phyloP scores from a whole-genome alignment of 2,329 filamentous ascomycete genomes.

The Sporothrix variecibatus region DNA sequence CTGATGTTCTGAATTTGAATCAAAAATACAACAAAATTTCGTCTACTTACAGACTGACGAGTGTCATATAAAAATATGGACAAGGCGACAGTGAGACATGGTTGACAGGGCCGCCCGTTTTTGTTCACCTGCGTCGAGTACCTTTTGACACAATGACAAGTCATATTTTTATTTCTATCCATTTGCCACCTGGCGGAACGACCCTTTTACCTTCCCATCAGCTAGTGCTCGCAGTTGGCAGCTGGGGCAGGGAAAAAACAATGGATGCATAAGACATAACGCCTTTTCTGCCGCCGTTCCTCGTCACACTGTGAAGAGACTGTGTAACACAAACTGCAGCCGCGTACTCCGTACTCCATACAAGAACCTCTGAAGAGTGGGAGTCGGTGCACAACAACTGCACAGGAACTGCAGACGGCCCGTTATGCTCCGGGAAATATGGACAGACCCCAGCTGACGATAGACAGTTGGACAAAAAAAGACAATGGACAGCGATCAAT shows the following conservation, averaged over 20 bases:
- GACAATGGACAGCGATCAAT: neutral
- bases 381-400: neutral
- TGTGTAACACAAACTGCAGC: slow-evolving; percentile 6
- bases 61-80: neutral
- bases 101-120: neutral
- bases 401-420: neutral
- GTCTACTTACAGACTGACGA: neutral
- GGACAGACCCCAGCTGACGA: neutral
- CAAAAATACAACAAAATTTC: neutral
- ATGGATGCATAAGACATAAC: neutral
- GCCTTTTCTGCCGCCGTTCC: neutral
- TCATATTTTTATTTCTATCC: neutral
- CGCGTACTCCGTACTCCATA: neutral
- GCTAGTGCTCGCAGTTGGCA: neutral
- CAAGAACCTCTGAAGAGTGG: neutral
- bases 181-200: neutral
- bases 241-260: neutral
- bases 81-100: neutral
- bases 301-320: neutral
- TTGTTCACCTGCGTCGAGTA: neutral
- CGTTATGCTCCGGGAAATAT: neutral
- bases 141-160: slow-evolving; percentile 22
- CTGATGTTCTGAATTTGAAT: neutral
- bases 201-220: neutral
- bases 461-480: neutral